Conservation (phyloP, 768 basidiomycete species). For the Strobilomyces confusus region DNA sequence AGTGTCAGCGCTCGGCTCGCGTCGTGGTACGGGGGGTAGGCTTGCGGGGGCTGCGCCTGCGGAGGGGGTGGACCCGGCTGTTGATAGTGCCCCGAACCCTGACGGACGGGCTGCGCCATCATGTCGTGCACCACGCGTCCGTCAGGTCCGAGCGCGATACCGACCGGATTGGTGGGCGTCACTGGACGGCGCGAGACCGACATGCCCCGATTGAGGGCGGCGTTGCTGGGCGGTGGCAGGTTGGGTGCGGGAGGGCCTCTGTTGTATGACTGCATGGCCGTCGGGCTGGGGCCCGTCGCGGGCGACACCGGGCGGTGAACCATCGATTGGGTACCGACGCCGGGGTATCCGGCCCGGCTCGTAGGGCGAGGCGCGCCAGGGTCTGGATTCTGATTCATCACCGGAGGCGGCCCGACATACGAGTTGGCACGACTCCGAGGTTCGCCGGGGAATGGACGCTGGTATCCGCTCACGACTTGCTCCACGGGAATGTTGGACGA, state of each 20-base stretch:
- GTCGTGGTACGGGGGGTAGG: constrained; percentile 22
- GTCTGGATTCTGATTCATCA: constrained; percentile 22
- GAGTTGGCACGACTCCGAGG: constrained; percentile 53
- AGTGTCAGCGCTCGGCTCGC: too few species aligned
- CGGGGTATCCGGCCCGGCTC: background rate
- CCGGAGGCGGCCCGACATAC: constrained; percentile 30
- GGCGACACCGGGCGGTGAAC: constrained; percentile 66
- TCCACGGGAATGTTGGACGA: constrained; percentile 57
- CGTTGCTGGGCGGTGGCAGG: background rate
- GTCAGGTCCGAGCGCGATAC: constrained; percentile 75
- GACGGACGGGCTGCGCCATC: constrained; percentile 44
- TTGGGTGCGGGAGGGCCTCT: constrained; percentile 5
- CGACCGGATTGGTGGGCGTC: constrained; percentile 75
- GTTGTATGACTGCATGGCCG: constrained; percentile 12
- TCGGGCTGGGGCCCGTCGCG: constrained; percentile 26
- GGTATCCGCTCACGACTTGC: constrained; percentile 71
- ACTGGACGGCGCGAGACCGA: constrained; percentile 43
- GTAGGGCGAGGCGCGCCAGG: constrained; percentile 47
- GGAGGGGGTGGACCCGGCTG: constrained; percentile 2
- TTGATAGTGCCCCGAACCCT: constrained; percentile 9
- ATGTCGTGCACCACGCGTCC: constrained; percentile 75
- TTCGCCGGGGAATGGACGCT: constrained; percentile 87
- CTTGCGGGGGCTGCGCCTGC: constrained; percentile 13
- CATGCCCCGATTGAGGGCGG: constrained; percentile 8
- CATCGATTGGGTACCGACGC: constrained; percentile 13